phyloP scores from a whole-genome alignment of 2,329 filamentous ascomycete species.

The Neodidymelliopsis sp. region DNA sequence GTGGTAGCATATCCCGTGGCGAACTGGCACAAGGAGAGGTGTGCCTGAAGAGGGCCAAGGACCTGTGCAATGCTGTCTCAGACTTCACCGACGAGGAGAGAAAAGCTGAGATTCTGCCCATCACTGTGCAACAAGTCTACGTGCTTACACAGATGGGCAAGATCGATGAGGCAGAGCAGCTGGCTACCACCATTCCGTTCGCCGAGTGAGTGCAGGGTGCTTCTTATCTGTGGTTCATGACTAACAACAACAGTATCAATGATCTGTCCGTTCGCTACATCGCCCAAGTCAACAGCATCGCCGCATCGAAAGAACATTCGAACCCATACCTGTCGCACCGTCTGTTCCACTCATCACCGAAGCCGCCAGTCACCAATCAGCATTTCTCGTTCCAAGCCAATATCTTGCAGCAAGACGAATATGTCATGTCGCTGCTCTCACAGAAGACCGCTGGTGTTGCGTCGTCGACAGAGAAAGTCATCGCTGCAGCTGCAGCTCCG shows the following conservation, averaged over 20 bases:
- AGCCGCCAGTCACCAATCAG: constrained; percentile 64
- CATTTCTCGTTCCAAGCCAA: constrained; percentile 76
- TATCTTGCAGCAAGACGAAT: constrained; percentile 68
- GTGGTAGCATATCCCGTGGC: constrained; percentile 72
- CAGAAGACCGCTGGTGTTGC: constrained; percentile 73
- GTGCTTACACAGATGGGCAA: constrained; percentile 73
- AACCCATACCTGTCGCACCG: constrained; percentile 76
- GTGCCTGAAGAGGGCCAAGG: constrained; percentile 72
- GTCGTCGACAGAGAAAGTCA: constrained; percentile 60
- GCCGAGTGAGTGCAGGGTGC: constrained; percentile 60
- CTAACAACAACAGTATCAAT: constrained; percentile 60
- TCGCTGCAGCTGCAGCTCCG: constrained; percentile 54
- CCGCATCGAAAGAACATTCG: constrained; percentile 53
- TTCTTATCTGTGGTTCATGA: not conserved
- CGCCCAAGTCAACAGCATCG: constrained; percentile 70
- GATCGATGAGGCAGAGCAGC: constrained; percentile 67
- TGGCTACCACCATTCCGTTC: constrained; percentile 69
- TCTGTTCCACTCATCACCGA: constrained; percentile 63
- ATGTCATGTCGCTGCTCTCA: constrained; percentile 69
- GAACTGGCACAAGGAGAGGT: constrained; percentile 70
- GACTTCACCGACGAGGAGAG: constrained; percentile 79
- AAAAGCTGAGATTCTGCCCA: constrained; percentile 75
- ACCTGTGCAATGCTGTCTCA: constrained; percentile 75
- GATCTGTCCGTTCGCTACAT: constrained; percentile 73
- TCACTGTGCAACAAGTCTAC: constrained; percentile 78